phyloP scores from a whole-genome alignment of 2,329 filamentous ascomycete genomes.

The Diatrype stigma region DNA sequence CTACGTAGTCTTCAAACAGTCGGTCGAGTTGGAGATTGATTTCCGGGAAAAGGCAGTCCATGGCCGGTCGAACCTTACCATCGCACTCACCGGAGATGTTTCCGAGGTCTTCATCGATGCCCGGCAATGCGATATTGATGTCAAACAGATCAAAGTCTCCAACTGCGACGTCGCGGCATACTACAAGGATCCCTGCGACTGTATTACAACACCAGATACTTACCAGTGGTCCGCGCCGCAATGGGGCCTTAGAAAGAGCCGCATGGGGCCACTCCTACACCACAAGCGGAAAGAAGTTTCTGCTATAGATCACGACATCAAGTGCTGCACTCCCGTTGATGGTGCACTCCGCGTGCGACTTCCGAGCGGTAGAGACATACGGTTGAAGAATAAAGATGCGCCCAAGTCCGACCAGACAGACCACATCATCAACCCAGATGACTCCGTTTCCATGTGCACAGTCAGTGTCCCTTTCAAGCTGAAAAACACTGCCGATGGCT shows the following conservation, averaged over 20 bases:
- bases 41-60: conserved; percentile 71
- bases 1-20: conserved; percentile 70
- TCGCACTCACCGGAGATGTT: conserved; percentile 59
- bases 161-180: conserved; percentile 39
- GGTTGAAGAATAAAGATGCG: conserved; percentile 23
- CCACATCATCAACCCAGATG: conserved; percentile 21
- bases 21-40: conserved; percentile 84
- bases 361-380: conserved; percentile 31
- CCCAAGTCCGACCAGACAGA: conserved; percentile 38
- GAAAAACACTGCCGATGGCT: conserved; percentile 72
- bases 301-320: conserved; percentile 50
- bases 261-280: conserved; percentile 51
- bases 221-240: conserved; percentile 67
- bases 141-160: conserved; percentile 49
- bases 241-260: conserved; percentile 69
- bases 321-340: conserved; percentile 53
- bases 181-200: conserved; percentile 64
- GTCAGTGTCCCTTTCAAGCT: conserved; percentile 72
- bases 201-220: conserved; percentile 55
- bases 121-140: conserved; percentile 57
- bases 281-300: conserved; percentile 50
- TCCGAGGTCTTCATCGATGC: conserved; percentile 57
- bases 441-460: conserved; percentile 39
- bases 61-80: conserved; percentile 76
- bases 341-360: conserved; percentile 43